These are phyloP conservation scores for Alternaria ethzedia DNA, from an alignment of 2,329 filamentous ascomycete species.

Conservation along the genomic window DNA sequence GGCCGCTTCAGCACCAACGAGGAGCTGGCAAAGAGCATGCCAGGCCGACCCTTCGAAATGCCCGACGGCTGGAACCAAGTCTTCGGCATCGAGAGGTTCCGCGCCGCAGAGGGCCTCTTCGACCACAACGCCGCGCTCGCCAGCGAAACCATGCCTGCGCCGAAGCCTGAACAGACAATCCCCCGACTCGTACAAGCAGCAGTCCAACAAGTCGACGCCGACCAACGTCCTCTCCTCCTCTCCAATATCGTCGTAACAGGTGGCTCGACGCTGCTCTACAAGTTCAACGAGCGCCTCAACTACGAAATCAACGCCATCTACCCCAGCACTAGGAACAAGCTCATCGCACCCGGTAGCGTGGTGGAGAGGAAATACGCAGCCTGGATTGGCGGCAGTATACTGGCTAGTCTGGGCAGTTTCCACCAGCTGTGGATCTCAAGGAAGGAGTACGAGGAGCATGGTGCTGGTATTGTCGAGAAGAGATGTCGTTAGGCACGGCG, in stretches of 20 bases:
- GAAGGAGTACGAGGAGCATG: constrained; percentile 98
- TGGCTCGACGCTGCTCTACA: constrained; percentile 83
- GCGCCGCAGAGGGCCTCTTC: constrained; percentile 87
- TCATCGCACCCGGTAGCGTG: constrained; percentile 84
- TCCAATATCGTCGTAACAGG: constrained; percentile 93
- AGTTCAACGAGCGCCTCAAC: constrained; percentile 89
- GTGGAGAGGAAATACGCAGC: constrained; percentile 90
- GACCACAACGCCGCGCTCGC: constrained; percentile 78
- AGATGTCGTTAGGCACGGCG: constrained; percentile 76
- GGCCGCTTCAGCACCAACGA: constrained; percentile 74
- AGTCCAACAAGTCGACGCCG: constrained; percentile 82
- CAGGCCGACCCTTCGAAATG: constrained; percentile 92
- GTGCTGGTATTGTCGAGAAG: constrained; percentile 89
- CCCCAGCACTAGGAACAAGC: constrained; percentile 83
- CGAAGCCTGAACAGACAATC: constrained; percentile 78
- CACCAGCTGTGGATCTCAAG: constrained; percentile 99
- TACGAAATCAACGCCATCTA: constrained; percentile 81
- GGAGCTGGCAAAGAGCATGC: constrained; percentile 73
- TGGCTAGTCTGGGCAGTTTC: constrained; percentile 94
- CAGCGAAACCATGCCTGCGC: constrained; percentile 57
- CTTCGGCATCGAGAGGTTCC: constrained; percentile 87
- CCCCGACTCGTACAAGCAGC: constrained; percentile 80
- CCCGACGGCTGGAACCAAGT: constrained; percentile 96
- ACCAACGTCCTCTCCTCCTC: constrained; percentile 82
- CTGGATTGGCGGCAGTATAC: constrained; percentile 96